Evolutionary conservation across 768 basidiomycete species (phyloP), one percentile per base, ranked within the genome.

Genomic region (Suillus spraguei): DNA sequence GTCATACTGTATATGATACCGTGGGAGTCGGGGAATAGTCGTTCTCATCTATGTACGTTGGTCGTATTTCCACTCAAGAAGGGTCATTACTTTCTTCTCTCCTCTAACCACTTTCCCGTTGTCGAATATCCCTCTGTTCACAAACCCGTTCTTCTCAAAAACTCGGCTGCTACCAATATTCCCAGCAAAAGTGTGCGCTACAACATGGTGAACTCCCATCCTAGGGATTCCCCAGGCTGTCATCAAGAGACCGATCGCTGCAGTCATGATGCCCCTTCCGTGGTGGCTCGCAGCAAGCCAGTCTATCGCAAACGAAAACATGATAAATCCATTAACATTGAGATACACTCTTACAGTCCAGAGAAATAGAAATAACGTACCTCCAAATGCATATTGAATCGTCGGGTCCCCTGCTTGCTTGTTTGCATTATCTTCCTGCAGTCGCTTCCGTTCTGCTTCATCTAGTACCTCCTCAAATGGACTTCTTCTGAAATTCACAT

Each of bases 211-310:
- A 11, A 38, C 38, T 0, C 81, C 80, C 90, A 92, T 89, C 56
- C 87, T 76, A 1, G 88, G 88, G 47, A 90, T 77, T 24, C 78
- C 84, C 89, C 91, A 91, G 13, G 80, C 69, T 20, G 81, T 69
- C 50, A 92, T 60, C 38, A 93, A 55, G 6, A 81, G 82, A 9
- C 73, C 74, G 38, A 92, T 69, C 0, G 83, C 88, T n/a, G 83
- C 85, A 24, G 83, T 82, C 91, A 92, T 92, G 65, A 92, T 90
- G 0, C 90, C 89, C 66, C 76, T 80, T 36, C 88, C 81, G 63
- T 91, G 89, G 68, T 89, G 83, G 39, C 81, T 82, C 17, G 85
- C 79, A 6, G 80, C 82, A 47, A 91, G 73, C 65, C 82, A 90
- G 69, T 89, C 90, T 89, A 68, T n/a, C 28, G 4, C 38, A 39